phyloP scores from a whole-genome alignment of 176 grass and related monocot genomes.

The Hordeum vulgare region MorexV3_pseudomolecules_assembly NC_058524.1:431072612-431073111 shows the following conservation, averaged over 20 bases:
- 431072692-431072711: constrained; percentile 36
- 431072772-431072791: constrained; percentile 30
- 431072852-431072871: constrained; percentile 36
- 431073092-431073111: constrained; percentile 70
- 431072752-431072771: background rate
- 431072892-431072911: constrained; percentile 25
- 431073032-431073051: constrained; percentile 86
- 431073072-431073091: constrained; percentile 96
- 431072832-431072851: constrained; percentile 36
- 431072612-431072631: constrained; percentile 33
- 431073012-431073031: constrained; percentile 96
- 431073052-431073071: constrained; percentile 77
- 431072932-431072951: constrained; percentile 28
- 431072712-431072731: background rate
- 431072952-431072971: constrained; percentile 87
- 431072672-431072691: constrained; percentile 36
- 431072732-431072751: constrained; percentile 8
- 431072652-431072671: background rate
- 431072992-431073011: constrained; percentile 99
- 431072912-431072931: constrained; percentile 15
- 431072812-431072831: background rate
- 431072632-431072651: background rate
- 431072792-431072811: constrained; percentile 7
- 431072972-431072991: constrained; percentile 98
- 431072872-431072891: background rate